phyloP scores from a whole-genome alignment of 2,329 filamentous ascomycete genomes.

The Blastomyces parvus region DNA sequence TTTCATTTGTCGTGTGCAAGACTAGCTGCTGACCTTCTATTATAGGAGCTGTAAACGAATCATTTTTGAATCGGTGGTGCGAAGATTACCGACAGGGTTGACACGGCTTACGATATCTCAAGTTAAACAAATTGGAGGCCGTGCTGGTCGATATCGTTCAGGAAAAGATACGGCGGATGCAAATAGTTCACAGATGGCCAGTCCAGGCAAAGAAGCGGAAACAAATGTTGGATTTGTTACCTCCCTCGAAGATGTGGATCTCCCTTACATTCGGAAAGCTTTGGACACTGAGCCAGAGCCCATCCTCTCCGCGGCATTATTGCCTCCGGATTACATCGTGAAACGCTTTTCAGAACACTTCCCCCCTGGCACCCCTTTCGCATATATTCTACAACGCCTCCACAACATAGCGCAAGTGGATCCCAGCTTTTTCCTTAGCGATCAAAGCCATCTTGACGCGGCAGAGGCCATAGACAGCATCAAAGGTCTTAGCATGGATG shows the following conservation, averaged over 20 bases:
- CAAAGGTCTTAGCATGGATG: constrained; percentile 55
- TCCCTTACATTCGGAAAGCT: constrained; percentile 50
- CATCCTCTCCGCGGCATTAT: constrained; percentile 61
- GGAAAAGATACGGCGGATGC: constrained; percentile 44
- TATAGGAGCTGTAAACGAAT: constrained; percentile 68
- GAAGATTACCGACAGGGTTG: constrained; percentile 55
- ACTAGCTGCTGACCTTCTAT: constrained; percentile 6
- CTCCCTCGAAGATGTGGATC: constrained; percentile 62
- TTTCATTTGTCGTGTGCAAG: neutral
- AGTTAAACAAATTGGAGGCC: constrained; percentile 88
- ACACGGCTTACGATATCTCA: constrained; percentile 60
- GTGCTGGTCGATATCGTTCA: constrained; percentile 76
- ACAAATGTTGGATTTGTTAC: constrained; percentile 63
- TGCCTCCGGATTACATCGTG: constrained; percentile 60
- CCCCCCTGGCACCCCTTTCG: constrained; percentile 68
- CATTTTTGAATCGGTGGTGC: constrained; percentile 69
- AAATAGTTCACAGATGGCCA: constrained; percentile 24
- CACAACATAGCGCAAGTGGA: constrained; percentile 58
- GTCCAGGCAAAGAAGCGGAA: constrained; percentile 16
- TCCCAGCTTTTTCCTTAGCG: constrained; percentile 60
- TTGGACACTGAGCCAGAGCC: constrained; percentile 57
- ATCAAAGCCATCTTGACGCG: constrained; percentile 52
- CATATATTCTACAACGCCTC: constrained; percentile 69
- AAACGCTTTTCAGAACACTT: constrained; percentile 75
- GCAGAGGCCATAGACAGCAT: constrained; percentile 67